Percentiles rank a stretch among this genome's conserved stretches.
Conservation (phyloP, 768 basidiomycete species). For the Myochromella boudieri region DNA sequence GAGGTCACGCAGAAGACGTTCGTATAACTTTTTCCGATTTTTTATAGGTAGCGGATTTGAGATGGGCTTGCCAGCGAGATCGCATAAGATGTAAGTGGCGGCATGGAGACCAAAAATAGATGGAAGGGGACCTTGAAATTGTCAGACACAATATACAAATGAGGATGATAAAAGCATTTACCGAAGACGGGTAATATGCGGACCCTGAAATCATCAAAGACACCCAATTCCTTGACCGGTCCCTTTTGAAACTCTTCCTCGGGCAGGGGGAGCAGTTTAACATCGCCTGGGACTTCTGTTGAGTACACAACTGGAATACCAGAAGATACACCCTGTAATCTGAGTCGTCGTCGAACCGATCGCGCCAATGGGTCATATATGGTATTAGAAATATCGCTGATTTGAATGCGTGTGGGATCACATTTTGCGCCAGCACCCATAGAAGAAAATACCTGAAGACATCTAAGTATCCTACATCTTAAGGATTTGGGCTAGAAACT, state of each 20-base stretch:
- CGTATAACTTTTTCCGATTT: constrained; percentile 80
- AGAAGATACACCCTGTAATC: constrained; percentile 55
- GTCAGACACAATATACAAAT: not conserved
- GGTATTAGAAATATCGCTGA: constrained; percentile 90
- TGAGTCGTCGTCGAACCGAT: constrained; percentile 78
- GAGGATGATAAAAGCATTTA: constrained; percentile 25
- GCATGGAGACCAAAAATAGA: constrained; percentile 90
- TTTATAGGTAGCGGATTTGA: constrained; percentile 84
- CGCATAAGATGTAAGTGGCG: constrained; percentile 86
- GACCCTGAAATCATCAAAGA: constrained; percentile 91
- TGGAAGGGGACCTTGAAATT: constrained; percentile 66
- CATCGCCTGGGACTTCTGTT: constrained; percentile 87
- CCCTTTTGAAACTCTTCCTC: constrained; percentile 94
- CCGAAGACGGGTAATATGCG: constrained; percentile 92
- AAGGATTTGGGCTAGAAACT: constrained; percentile 12
- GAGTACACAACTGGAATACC: constrained; percentile 92
- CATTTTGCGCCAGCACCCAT: constrained; percentile 96
- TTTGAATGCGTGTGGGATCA: constrained; percentile 94
- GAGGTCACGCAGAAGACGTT: constrained; percentile 76
- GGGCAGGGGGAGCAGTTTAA: constrained; percentile 85
- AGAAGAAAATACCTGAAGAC: constrained; percentile 86
- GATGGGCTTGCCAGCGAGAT: constrained; percentile 82
- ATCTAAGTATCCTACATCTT: not conserved
- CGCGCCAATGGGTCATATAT: constrained; percentile 95
- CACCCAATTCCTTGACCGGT: constrained; percentile 82